Evolutionary conservation across 306 rosid species (phyloP).

Genomic region (Pyrus betulifolia): DNA sequence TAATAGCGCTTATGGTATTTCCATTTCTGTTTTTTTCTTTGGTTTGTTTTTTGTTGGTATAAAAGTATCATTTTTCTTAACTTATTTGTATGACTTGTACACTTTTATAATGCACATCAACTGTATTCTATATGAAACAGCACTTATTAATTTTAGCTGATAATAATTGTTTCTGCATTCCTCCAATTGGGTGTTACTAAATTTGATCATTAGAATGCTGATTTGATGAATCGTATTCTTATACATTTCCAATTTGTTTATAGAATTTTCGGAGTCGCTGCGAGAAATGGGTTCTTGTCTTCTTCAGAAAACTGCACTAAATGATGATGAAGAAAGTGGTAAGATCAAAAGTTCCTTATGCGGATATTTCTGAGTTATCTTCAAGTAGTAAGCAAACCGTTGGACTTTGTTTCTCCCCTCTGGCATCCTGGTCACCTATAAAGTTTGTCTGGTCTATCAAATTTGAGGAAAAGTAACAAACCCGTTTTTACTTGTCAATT

Average conservation of each 20-base stretch:
- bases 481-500: neutral
- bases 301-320: slow-evolving; percentile 88
- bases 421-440: neutral
- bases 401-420: neutral
- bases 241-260: slow-evolving; percentile 1
- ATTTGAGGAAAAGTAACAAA: neutral
- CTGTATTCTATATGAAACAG: neutral
- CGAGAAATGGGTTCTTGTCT: slow-evolving; percentile 87
- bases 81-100: neutral
- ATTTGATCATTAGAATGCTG: neutral
- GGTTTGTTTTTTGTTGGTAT: too few relatives aligned
- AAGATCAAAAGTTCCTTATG: slow-evolving; percentile 7
- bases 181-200: neutral
- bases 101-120: neutral
- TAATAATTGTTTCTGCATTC: neutral
- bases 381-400: too few relatives aligned
- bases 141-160: neutral
- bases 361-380: neutral
- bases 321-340: slow-evolving; percentile 89
- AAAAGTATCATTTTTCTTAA: neutral
- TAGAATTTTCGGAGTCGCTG: slow-evolving; percentile 87
- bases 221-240: neutral
- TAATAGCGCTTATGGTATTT: slow-evolving; percentile 80
- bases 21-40: neutral
- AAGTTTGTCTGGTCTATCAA: neutral